Percentiles rank a stretch among this genome's conserved stretches.
phyloP scores from a whole-genome alignment of 306 rosid genomes.

The Oemleria cerasiformis region DNA sequence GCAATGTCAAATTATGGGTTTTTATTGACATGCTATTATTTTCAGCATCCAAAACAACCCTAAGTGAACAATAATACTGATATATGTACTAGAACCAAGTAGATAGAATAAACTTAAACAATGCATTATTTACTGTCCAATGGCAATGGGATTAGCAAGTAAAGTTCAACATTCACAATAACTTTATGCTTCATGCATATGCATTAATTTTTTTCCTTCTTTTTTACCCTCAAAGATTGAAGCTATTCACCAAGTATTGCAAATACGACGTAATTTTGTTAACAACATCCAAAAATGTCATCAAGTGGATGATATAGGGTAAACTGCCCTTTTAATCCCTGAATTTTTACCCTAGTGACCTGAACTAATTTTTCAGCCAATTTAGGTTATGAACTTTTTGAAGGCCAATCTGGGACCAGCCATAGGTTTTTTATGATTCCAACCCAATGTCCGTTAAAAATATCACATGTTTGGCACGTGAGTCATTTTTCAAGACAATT shows the following conservation, averaged over 20 bases:
- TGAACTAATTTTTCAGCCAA: too few species aligned
- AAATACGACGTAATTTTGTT: neutral
- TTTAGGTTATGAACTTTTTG: too few species aligned
- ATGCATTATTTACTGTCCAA: neutral
- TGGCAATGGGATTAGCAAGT: neutral
- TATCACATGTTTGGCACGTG: too few species aligned
- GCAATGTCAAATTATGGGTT: neutral
- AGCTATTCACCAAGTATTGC: neutral
- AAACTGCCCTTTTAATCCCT: too few species aligned
- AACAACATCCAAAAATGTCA: slow-evolving; percentile 19
- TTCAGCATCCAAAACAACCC: neutral
- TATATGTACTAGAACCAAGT: neutral
- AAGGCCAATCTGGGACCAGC: too few species aligned
- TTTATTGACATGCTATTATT: neutral
- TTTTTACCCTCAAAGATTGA: neutral
- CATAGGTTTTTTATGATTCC: too few species aligned
- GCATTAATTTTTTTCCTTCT: neutral
- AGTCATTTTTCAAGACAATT: too few species aligned
- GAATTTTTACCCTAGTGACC: too few species aligned
- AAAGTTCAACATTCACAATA: neutral
- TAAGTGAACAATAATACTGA: neutral
- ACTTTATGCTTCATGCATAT: neutral
- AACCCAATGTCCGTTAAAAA: too few species aligned
- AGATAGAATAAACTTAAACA: too few species aligned
- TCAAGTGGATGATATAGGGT: neutral